Evolutionary conservation across 2,329 filamentous ascomycete genomes (phyloP), one percentile per base, ranked within the genome.

Genomic region (Penicillium sp.): DNA sequence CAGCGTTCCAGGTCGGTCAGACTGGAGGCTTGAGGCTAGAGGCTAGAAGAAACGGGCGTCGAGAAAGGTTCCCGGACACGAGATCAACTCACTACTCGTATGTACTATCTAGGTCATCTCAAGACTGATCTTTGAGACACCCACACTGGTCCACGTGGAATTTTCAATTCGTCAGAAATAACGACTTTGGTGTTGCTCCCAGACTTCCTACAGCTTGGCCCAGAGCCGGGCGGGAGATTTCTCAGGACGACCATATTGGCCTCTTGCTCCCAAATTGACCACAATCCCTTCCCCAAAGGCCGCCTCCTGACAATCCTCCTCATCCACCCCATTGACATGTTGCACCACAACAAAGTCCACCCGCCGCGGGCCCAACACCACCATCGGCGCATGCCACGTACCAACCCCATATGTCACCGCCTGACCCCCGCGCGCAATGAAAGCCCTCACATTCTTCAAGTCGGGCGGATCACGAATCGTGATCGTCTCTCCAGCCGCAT

Each of bases 351-450:
- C 80, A 67, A 96, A 97, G 64, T 93, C 88, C 41, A 96, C 75
- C 18, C 83, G 76, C 46, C 74, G 71, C 39, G 71, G 67, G 1
- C 90, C 90, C 42, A 97, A 69, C 12, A 88, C 90, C 11, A 90
- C 86, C 91, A 98, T 97, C 0, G 93, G 93, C 52, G 91, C 90
- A 74, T 98, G 93, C 91, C 85, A 98, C 46, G 90, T 96, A 4
- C 89, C 93, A 1, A 87, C 83, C 1, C 81, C 89, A 67, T 97
- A 98, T 3, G 90, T 96, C 11, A 98, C 88, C 9, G 89, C 90
- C 72, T 95, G 89, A 25, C 79, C 77, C 3, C 82, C 84, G 43
- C 77, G 80, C 1, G 88, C 90, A 46, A 94, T 71, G 65, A 96
- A 98, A 0, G 90, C 91, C 56, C 76, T 78, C 35, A 95, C 60